Conservation (phyloP, 495 filamentous ascomycete genomes). For the Parmelia sp. region DNA sequence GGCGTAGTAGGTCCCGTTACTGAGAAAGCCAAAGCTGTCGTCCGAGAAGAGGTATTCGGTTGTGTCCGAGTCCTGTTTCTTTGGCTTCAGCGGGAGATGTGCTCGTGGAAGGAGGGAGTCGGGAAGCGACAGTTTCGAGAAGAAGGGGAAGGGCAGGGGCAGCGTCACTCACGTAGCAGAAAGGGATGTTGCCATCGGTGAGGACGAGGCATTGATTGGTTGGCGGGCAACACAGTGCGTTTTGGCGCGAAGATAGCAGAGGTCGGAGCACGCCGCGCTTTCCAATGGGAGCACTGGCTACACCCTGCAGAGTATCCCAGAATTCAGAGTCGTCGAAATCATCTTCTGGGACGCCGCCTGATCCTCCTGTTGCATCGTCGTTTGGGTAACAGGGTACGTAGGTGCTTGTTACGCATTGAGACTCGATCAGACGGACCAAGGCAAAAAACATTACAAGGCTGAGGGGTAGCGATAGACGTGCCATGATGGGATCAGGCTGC, state of each 20-base stretch:
- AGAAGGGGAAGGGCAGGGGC: background rate
- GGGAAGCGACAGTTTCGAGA: too few species aligned
- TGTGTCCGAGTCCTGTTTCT: background rate
- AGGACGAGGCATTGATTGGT: background rate
- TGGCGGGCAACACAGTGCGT: slow-evolving; percentile 8
- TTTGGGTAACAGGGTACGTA: background rate
- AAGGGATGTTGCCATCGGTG: slow-evolving; percentile 1
- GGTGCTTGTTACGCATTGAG: background rate
- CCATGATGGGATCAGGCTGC: too few species aligned
- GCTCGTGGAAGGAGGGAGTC: too few species aligned
- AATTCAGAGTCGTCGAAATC: background rate
- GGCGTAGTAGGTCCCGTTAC: slow-evolving; percentile 8
- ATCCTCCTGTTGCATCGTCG: background rate
- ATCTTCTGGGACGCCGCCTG: background rate
- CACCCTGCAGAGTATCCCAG: background rate
- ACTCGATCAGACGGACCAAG: background rate
- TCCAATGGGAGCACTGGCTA: background rate
- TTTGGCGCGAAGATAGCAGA: background rate
- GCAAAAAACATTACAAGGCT: too few species aligned
- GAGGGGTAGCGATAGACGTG: too few species aligned
- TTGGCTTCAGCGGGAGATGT: background rate
- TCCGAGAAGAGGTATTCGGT: slow-evolving; percentile 7
- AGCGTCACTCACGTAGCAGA: slow-evolving; percentile 15
- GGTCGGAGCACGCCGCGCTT: background rate
- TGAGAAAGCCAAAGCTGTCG: slow-evolving; percentile 7